These are phyloP conservation scores for Schizonepeta tenuifolia DNA, from an alignment of 257 asterid genomes.

Conservation along the genomic window DNA sequence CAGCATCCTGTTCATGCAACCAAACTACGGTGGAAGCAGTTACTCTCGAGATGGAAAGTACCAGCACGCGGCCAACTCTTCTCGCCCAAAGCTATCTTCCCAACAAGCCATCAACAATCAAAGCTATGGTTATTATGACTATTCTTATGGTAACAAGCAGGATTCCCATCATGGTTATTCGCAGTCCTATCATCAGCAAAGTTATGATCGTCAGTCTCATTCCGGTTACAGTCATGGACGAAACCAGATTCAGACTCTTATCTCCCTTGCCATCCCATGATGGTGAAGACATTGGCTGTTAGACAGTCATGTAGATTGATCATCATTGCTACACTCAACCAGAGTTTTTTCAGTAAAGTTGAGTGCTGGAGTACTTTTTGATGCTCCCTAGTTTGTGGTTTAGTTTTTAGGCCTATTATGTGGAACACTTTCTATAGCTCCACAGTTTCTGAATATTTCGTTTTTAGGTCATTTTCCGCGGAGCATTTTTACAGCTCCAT, in stretches of 20 bases:
- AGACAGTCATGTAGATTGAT: constrained; percentile 30
- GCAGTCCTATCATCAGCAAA: not conserved
- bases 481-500: constrained; percentile 6
- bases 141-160: not conserved
- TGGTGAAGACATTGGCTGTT: constrained; percentile 28
- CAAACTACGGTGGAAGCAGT: not conserved
- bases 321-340: not conserved
- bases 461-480: not conserved
- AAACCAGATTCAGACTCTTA: not conserved
- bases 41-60: constrained; percentile 24
- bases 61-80: constrained; percentile 7
- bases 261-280: not conserved
- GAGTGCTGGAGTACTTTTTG: constrained; percentile 14
- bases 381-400: constrained; percentile 10
- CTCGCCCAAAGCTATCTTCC: constrained; percentile 31
- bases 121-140: not conserved
- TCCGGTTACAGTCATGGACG: not conserved
- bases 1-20: constrained; percentile 42
- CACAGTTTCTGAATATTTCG: no score
- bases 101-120: not conserved
- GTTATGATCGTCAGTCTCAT: constrained; percentile 1
- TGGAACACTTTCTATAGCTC: no score
- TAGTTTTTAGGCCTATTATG: not conserved
- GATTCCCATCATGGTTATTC: not conserved
- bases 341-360: not conserved